phyloP scores from a whole-genome alignment of 768 basidiomycete species.

The Glaciozyma antarctica region DNA sequence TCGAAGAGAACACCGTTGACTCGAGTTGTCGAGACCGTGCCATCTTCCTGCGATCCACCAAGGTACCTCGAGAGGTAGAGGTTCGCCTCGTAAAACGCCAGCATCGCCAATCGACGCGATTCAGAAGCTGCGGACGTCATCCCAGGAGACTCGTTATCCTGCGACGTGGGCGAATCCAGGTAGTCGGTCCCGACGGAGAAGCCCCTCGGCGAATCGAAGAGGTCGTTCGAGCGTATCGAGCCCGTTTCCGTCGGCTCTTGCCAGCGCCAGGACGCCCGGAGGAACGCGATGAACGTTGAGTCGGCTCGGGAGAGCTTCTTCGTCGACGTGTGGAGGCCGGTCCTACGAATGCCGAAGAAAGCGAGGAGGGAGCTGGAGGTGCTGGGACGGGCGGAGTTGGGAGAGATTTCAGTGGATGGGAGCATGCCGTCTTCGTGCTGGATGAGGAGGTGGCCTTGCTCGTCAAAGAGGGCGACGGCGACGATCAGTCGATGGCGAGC shows the following conservation, averaged over 20 bases:
- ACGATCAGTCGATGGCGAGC: slow-evolving; percentile 28
- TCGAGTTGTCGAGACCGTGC: slow-evolving; percentile 17
- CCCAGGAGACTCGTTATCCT: too few relatives aligned
- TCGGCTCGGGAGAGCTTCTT: slow-evolving; percentile 20
- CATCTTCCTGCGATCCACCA: too few relatives aligned
- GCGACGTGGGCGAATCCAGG: too few relatives aligned
- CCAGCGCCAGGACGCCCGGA: slow-evolving; percentile 25
- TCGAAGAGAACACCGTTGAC: slow-evolving; percentile 20
- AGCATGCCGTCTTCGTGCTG: slow-evolving; percentile 28
- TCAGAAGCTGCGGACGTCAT: too few relatives aligned
- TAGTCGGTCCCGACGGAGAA: too few relatives aligned
- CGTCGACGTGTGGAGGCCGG: slow-evolving; percentile 11
- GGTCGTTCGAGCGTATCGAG: background rate
- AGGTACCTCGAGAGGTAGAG: too few relatives aligned
- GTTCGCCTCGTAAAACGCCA: too few relatives aligned
- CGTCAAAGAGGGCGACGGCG: slow-evolving; percentile 26
- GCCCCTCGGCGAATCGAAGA: too few relatives aligned
- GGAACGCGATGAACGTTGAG: slow-evolving; percentile 24
- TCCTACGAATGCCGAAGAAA: background rate
- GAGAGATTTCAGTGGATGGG: slow-evolving; percentile 24
- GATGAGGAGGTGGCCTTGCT: slow-evolving; percentile 23
- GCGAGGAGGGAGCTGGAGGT: background rate
- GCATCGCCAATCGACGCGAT: too few relatives aligned
- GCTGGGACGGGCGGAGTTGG: background rate
- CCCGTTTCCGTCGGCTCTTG: background rate